These are phyloP conservation scores for Neurospora terricola DNA, from an alignment of 495 filamentous ascomycete species.

Conservation along the genomic window DNA sequence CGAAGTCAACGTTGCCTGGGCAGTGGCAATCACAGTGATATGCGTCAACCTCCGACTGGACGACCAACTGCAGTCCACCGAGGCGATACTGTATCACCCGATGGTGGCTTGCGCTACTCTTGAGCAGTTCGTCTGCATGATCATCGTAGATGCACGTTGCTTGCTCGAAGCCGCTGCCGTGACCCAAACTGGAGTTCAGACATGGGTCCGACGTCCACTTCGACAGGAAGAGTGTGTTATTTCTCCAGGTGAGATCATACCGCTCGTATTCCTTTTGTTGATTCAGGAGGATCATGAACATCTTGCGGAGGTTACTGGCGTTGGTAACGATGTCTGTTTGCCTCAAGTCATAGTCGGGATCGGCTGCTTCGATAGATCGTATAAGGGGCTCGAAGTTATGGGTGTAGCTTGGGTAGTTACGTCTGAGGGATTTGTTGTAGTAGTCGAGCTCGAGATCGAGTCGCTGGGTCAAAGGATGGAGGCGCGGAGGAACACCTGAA, in stretches of 20 bases:
- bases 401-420: constrained; percentile 1
- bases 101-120: constrained; percentile 16
- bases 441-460: constrained; percentile 1
- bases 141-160: constrained; percentile 11
- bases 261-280: not conserved
- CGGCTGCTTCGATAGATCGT: constrained; percentile 6
- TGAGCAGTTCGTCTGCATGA: constrained; percentile 3
- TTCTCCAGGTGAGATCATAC: constrained; percentile 12
- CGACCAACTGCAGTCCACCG: constrained; percentile 8
- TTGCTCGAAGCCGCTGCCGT: constrained; percentile 15
- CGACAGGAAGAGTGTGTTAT: constrained; percentile 6
- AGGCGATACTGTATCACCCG: constrained; percentile 16
- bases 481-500: constrained; percentile 9
- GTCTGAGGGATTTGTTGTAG: not conserved
- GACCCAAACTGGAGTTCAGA: constrained; percentile 1
- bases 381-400: constrained; percentile 17
- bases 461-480: constrained; percentile 3
- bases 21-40: constrained; percentile 12
- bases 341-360: constrained; percentile 5
- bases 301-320: constrained; percentile 15
- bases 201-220: constrained; percentile 13
- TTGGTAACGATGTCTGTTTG: constrained; percentile 10
- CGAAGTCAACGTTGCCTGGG: not conserved
- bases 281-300: constrained; percentile 14
- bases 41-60: constrained; percentile 18